Conservation (phyloP, 306 rosid genomes). For the Medicago ruthenica region DNA sequence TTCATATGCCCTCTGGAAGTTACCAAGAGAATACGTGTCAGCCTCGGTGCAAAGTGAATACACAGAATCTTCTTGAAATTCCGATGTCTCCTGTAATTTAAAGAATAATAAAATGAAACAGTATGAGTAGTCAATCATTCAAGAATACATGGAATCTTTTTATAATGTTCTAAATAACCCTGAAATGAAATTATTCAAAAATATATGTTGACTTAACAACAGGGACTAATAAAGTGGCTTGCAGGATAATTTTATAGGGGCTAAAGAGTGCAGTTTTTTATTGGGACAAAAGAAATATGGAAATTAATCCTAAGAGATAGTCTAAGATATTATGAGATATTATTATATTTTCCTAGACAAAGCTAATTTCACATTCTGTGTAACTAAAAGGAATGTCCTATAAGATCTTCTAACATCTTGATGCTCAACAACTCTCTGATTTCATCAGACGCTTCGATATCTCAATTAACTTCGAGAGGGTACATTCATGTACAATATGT, state of each 20-base stretch:
- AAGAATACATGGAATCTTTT: too few relatives aligned
- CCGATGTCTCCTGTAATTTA: slow-evolving; percentile 56
- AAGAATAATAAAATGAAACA: slow-evolving; percentile 24
- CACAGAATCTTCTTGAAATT: slow-evolving; percentile 48
- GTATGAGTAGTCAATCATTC: not conserved
- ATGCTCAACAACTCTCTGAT: not conserved
- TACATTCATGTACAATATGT: not conserved
- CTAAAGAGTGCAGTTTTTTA: too few relatives aligned
- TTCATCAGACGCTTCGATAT: not conserved
- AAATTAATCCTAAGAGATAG: not conserved
- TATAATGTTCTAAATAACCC: too few relatives aligned
- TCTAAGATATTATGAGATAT: not conserved
- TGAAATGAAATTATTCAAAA: too few relatives aligned
- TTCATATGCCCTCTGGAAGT: slow-evolving; percentile 56
- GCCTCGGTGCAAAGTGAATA: slow-evolving; percentile 47
- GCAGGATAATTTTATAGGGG: too few relatives aligned
- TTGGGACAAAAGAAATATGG: too few relatives aligned
- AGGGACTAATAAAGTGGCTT: too few relatives aligned
- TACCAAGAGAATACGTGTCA: slow-evolving; percentile 48
- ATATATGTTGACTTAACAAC: too few relatives aligned
- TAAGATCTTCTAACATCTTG: not conserved
- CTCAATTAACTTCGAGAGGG: slow-evolving; percentile 3
- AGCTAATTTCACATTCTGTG: not conserved
- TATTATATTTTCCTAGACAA: too few relatives aligned
- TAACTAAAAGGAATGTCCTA: slow-evolving; percentile 9